Evolutionary conservation across 495 filamentous ascomycete species (phyloP).

Genomic region (Penicillium canescens): DNA sequence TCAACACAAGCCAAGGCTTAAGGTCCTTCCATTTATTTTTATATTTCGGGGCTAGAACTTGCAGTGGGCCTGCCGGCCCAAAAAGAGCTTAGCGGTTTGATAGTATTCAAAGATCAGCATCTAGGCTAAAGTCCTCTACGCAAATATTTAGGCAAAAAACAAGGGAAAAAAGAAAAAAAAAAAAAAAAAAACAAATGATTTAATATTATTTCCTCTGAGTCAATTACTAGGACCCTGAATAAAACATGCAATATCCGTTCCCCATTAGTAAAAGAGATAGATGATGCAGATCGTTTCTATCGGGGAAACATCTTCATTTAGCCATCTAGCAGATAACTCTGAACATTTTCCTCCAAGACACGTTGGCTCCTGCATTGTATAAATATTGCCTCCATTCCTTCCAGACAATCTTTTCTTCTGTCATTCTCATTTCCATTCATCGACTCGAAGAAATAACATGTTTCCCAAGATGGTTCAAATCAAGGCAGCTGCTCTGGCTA

Average conservation of each 20-base stretch:
- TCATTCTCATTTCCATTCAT: background rate
- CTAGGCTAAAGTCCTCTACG: background rate
- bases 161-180: background rate
- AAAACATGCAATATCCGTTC: background rate
- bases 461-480: slow-evolving; percentile 10
- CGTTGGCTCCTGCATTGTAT: background rate
- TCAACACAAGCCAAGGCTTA: background rate
- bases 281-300: slow-evolving; percentile 1
- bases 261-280: background rate
- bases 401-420: background rate
- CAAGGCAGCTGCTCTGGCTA: slow-evolving; percentile 10
- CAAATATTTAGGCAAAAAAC: slow-evolving; percentile 4
- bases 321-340: background rate
- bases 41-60: background rate
- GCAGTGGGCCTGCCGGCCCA: background rate
- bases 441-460: background rate
- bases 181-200: background rate
- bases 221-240: background rate
- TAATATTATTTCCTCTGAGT: too few species aligned
- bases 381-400: background rate
- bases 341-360: background rate
- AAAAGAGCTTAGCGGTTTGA: background rate
- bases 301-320: slow-evolving; percentile 1
- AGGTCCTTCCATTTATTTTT: background rate
- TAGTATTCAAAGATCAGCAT: background rate